A percentile compares a stretch with the other conserved stretches of the same genome.
These are phyloP conservation scores for Grosmannia serpens DNA, from an alignment of 2,329 filamentous ascomycete species.

Conservation along the genomic window DNA sequence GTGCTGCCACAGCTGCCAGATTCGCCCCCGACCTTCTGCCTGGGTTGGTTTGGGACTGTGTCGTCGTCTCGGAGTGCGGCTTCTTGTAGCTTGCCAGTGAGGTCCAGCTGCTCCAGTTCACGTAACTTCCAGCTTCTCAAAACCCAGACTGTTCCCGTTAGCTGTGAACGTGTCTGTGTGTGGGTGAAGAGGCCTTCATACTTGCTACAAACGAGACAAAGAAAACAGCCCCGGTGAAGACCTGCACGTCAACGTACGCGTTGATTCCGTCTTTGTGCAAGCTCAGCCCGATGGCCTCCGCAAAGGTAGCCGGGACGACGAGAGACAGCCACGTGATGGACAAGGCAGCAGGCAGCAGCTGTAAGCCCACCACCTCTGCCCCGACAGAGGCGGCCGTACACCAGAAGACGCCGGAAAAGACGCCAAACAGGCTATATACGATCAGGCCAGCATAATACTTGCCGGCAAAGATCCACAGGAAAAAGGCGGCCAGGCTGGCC, in stretches of 20 bases:
- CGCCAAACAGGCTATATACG: constrained; percentile 58
- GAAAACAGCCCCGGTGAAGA: constrained; percentile 52
- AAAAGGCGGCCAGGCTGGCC: constrained; percentile 52
- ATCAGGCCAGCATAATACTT: constrained; percentile 53
- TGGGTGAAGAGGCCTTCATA: constrained; percentile 13
- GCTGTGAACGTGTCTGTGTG: not conserved
- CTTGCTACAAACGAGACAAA: constrained; percentile 38
- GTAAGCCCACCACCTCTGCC: constrained; percentile 63
- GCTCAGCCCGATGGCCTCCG: constrained; percentile 51
- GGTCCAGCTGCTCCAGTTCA: constrained; percentile 18
- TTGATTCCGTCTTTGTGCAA: constrained; percentile 30
- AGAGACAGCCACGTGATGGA: constrained; percentile 65
- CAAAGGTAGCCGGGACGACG: constrained; percentile 58
- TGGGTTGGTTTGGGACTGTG: not conserved
- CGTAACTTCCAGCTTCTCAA: constrained; percentile 31
- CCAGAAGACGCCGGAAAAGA: constrained; percentile 62
- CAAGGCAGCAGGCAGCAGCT: constrained; percentile 53
- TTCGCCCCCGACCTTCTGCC: no score
- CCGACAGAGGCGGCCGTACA: constrained; percentile 56
- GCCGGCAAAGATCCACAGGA: constrained; percentile 63
- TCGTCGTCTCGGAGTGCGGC: not conserved
- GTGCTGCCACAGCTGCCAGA: no score
- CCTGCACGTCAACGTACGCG: constrained; percentile 39
- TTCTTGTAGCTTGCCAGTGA: not conserved
- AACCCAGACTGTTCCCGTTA: constrained; percentile 22